A percentile compares a stretch with the other conserved stretches of the same genome.
phyloP scores from a whole-genome alignment of 176 grass and related monocot species.

The Typha latifolia region DNA sequence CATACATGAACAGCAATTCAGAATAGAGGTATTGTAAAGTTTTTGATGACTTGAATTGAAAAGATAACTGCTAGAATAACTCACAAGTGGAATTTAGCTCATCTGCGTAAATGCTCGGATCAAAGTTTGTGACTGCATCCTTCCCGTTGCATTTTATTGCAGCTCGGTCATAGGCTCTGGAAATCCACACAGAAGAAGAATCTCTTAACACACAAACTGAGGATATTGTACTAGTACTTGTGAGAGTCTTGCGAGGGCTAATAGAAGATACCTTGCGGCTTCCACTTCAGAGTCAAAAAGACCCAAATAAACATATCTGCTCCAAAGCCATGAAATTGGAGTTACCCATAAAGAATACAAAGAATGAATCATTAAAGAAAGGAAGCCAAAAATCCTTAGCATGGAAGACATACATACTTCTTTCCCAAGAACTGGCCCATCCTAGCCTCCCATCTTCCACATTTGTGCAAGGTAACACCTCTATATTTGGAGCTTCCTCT shows the following conservation, averaged over 20 bases:
- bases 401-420: slow-evolving; percentile 42
- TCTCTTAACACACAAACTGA: slow-evolving; percentile 17
- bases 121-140: slow-evolving; percentile 76
- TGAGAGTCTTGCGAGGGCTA: neutral
- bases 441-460: slow-evolving; percentile 90
- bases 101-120: slow-evolving; percentile 59
- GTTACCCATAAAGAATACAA: no score
- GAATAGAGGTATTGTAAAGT: no score
- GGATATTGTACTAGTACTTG: no score
- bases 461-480: slow-evolving; percentile 96
- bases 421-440: slow-evolving; percentile 97
- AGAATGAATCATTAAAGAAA: no score
- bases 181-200: no score
- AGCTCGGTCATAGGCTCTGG: slow-evolving; percentile 70
- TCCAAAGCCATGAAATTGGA: neutral
- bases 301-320: slow-evolving; percentile 84
- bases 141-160: slow-evolving; percentile 89
- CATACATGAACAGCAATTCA: no score
- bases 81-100: slow-evolving; percentile 38
- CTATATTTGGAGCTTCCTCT: slow-evolving; percentile 94
- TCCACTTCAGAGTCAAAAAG: slow-evolving; percentile 82
- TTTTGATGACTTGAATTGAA: no score
- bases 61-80: neutral
- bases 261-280: slow-evolving; percentile 67
- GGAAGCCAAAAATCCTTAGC: neutral